These are phyloP conservation scores for Sporothrix mexicana DNA, from an alignment of 2,329 filamentous ascomycete species.

Conservation along the genomic window DNA sequence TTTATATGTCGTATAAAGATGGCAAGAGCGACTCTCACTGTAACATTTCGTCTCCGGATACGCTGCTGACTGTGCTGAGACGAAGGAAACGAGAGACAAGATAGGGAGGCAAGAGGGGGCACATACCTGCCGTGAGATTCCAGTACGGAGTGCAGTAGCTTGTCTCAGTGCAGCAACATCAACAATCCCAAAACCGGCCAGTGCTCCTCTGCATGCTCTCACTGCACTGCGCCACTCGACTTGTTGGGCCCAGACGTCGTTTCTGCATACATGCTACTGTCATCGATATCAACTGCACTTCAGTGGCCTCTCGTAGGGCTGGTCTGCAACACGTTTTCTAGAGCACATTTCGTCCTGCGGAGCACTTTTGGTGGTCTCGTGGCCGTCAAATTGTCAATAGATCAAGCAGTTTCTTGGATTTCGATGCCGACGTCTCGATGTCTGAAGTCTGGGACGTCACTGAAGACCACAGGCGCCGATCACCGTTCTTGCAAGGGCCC, in stretches of 20 bases:
- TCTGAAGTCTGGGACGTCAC: background rate
- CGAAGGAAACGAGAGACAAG: background rate
- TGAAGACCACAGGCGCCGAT: slow-evolving; percentile 2
- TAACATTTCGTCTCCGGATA: too few relatives aligned
- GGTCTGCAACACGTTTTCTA: slow-evolving; percentile 7
- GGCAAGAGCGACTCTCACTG: slow-evolving; percentile 6
- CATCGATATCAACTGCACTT: background rate
- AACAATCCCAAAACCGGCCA: slow-evolving; percentile 1
- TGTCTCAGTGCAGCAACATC: slow-evolving; percentile 4
- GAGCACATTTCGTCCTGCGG: background rate
- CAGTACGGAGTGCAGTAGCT: background rate
- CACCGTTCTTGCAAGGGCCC: background rate
- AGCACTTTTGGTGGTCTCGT: background rate
- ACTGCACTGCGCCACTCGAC: slow-evolving; percentile 15
- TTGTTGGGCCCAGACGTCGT: background rate
- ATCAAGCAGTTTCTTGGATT: too few relatives aligned
- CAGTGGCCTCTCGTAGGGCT: slow-evolving; percentile 1
- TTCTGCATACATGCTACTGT: slow-evolving; percentile 12
- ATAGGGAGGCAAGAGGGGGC: too few relatives aligned
- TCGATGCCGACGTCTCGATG: too few relatives aligned
- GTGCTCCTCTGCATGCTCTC: background rate
- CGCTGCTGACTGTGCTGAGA: background rate
- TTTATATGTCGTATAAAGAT: too few relatives aligned
- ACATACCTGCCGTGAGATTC: too few relatives aligned
- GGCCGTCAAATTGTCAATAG: background rate